phyloP scores from a whole-genome alignment of 148 eudicot genomes.

The Suaeda aralocaspica region DNA sequence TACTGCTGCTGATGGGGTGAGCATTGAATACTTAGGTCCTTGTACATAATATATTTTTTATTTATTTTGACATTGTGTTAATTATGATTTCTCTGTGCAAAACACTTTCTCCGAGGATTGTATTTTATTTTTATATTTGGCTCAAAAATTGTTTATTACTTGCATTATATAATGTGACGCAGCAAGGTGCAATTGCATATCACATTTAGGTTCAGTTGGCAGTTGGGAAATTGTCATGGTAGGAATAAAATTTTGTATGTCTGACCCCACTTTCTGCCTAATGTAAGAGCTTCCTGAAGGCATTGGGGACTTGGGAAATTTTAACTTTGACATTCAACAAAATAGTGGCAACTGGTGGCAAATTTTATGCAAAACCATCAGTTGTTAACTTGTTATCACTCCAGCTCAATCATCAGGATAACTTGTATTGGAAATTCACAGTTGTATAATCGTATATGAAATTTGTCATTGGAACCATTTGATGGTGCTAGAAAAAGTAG shows the following conservation, averaged over 20 bases:
- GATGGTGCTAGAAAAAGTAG: neutral
- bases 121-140: neutral
- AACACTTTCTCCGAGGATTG: neutral
- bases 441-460: neutral
- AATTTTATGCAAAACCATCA: neutral
- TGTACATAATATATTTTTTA: neutral
- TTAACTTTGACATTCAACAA: too few relatives aligned
- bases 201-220: neutral
- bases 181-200: neutral
- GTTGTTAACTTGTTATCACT: neutral
- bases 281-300: neutral
- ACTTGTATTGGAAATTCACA: neutral
- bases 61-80: neutral
- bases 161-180: neutral
- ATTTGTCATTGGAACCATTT: neutral
- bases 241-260: neutral
- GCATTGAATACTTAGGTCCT: slow-evolving; percentile 11
- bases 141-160: neutral
- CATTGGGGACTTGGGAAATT: neutral
- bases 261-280: neutral
- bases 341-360: neutral
- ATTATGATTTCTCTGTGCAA: neutral
- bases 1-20: slow-evolving; percentile 86
- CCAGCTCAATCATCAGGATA: neutral
- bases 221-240: neutral